Percentiles rank a stretch among this genome's conserved stretches.
phyloP scores from a whole-genome alignment of 2,329 filamentous ascomycete genomes.

The Fusarium longipes region DNA sequence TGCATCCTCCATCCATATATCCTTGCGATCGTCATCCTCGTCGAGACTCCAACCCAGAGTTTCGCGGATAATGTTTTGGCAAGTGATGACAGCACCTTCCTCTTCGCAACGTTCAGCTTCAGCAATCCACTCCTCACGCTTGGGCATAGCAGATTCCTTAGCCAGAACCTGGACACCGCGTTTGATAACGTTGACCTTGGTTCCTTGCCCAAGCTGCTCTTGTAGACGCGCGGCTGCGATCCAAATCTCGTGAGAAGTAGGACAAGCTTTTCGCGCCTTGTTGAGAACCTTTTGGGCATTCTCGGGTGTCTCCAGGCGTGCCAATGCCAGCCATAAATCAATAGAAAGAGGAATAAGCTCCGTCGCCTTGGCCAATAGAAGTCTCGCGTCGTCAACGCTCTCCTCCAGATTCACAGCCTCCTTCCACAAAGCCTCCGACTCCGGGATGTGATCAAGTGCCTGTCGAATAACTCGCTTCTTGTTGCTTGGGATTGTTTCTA shows the following conservation, averaged over 20 bases:
- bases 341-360: constrained; percentile 94
- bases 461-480: constrained; percentile 94
- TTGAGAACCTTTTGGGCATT: constrained; percentile 97
- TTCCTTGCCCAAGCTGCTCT: constrained; percentile 83
- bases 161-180: constrained; percentile 88
- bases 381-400: constrained; percentile 84
- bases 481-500: constrained; percentile 83
- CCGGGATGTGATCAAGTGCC: constrained; percentile 90
- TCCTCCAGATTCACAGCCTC: constrained; percentile 96
- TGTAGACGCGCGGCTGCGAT: constrained; percentile 92
- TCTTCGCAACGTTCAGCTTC: constrained; percentile 96
- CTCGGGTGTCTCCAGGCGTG: constrained; percentile 86
- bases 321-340: constrained; percentile 94
- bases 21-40: constrained; percentile 95
- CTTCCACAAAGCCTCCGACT: constrained; percentile 98
- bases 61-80: constrained; percentile 88
- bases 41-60: constrained; percentile 94
- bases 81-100: constrained; percentile 88
- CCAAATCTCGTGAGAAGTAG: constrained; percentile 96
- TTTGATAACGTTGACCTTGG: constrained; percentile 92
- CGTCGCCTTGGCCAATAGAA: constrained; percentile 93
- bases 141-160: constrained; percentile 94
- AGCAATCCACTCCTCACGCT: constrained; percentile 95
- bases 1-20: constrained; percentile 96
- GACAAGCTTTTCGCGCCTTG: constrained; percentile 91